phyloP scores from a whole-genome alignment of 805 yeast genomes.

The Cyberlindnera suaveolens region DNA sequence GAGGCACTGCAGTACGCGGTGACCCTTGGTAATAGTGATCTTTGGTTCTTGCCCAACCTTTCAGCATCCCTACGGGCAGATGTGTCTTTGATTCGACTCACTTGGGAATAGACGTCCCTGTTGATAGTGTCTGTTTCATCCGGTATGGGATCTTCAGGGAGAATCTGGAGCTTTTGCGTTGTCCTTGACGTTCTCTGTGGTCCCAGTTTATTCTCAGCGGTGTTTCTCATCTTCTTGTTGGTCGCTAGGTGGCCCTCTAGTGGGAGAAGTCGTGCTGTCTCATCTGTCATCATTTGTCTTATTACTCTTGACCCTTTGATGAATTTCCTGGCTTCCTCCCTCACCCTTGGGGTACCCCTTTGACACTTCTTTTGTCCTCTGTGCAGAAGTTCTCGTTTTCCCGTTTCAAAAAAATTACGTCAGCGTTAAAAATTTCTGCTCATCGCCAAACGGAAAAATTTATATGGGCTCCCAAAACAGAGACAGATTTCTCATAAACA shows the following conservation, averaged over 20 bases:
- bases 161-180: slow-evolving; percentile 62
- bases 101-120: slow-evolving; percentile 74
- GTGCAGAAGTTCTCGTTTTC: too few relatives aligned
- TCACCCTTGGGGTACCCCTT: too few relatives aligned
- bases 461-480: too few relatives aligned
- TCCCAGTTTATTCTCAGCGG: slow-evolving; percentile 40
- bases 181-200: slow-evolving; percentile 74
- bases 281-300: neutral
- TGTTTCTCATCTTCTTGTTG: slow-evolving; percentile 1
- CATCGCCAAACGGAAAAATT: too few relatives aligned
- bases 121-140: slow-evolving; percentile 12
- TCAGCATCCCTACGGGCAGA: slow-evolving; percentile 94
- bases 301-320: too few relatives aligned
- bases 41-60: slow-evolving; percentile 67
- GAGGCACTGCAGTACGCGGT: slow-evolving; percentile 97
- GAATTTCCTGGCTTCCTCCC: too few relatives aligned
- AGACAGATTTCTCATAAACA: too few relatives aligned
- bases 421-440: too few relatives aligned
- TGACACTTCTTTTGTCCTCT: too few relatives aligned
- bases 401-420: too few relatives aligned
- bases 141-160: slow-evolving; percentile 53
- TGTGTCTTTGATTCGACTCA: slow-evolving; percentile 73
- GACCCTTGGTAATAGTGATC: slow-evolving; percentile 84
- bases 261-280: slow-evolving; percentile 6
- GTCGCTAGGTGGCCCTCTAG: neutral